Base-by-base conservation (phyloP, 2,329 filamentous ascomycete genomes). In the Ophiocordyceps camponoti-saundersi region DNA sequence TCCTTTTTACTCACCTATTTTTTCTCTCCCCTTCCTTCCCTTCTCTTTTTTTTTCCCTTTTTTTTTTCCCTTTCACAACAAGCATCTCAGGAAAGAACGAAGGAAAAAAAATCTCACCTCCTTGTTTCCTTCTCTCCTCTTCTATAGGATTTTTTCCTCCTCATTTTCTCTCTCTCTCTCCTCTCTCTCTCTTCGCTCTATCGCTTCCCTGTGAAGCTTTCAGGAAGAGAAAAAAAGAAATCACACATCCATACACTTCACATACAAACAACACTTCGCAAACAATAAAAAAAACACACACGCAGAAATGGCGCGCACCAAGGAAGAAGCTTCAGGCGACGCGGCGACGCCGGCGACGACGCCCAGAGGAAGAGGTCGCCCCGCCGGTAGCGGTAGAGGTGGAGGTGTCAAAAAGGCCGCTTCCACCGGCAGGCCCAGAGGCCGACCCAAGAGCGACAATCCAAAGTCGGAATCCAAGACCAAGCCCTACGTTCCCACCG, bases 401-500 rank as follows among this genome's bases (percentile, higher is more conserved):
- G n/a, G 7, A 36, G 66, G 63, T 44, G 53, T 66, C 30, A 57
- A 58, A 50, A 68, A 66, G 56, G 48, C 60, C 51, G 60, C 64
- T 26, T 26, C 23, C 23, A 26, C 23, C 3, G 67, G 68, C 43
- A 62, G 65, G 3, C 64, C 65, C 18, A 66, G 65, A 20, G 69
- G 68, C 44, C 66, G 68, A 40, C 68, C 68, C 32, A 64, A 59
- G 46, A 63, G 63, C 42, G 58, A 55, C 6, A 60, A 54, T 18
- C 53, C 55, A 29, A 58, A 60, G 51, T 22, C 48, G 21, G 32
- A 36, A n/a, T 16, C 13, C 32, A 36, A 36, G 32, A 13, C 32
- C 16, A 57, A 57, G 21, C 45, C 57, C 45, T 63, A 65, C 34
- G 59, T 56, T 3, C 62, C 67, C 22, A 63, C 61, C 1, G 69